phyloP scores from a whole-genome alignment of 179 eudicot genomes.

The Silene coronaria region DNA sequence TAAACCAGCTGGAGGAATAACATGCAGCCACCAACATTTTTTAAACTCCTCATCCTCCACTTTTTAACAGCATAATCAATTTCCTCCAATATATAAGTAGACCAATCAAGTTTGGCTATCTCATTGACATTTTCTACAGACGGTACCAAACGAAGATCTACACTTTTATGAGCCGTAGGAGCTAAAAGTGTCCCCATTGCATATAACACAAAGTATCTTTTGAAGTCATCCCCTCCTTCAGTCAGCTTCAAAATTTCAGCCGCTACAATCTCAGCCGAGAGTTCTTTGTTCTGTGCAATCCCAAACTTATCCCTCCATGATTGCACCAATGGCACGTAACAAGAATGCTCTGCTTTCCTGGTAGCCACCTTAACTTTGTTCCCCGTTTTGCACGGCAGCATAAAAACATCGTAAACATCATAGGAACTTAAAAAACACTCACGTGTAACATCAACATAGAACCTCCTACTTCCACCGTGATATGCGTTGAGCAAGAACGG shows the following conservation, averaged over 20 bases:
- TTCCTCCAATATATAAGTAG: not conserved
- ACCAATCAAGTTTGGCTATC: not conserved
- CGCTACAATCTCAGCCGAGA: not conserved
- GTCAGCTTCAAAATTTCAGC: not conserved
- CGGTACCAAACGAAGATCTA: not conserved
- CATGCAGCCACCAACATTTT: not conserved
- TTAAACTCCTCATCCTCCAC: not conserved
- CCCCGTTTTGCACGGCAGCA: not conserved
- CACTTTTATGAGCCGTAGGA: not conserved
- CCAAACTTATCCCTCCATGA: not conserved
- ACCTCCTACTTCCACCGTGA: not conserved
- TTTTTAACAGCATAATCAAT: not conserved
- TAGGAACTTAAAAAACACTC: too few relatives aligned
- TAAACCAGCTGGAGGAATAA: not conserved
- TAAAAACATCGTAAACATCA: not conserved
- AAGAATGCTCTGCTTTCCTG: not conserved
- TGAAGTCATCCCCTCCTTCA: not conserved
- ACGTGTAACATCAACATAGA: not conserved
- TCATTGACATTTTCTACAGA: not conserved
- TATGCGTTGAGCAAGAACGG: not conserved
- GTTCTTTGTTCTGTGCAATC: not conserved
- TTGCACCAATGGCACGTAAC: not conserved
- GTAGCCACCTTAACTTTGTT: not conserved
- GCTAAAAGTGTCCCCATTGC: not conserved
- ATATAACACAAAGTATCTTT: not conserved